Conservation (phyloP, 2,329 filamentous ascomycete species). For the Nigrospora osmanthi region DNA sequence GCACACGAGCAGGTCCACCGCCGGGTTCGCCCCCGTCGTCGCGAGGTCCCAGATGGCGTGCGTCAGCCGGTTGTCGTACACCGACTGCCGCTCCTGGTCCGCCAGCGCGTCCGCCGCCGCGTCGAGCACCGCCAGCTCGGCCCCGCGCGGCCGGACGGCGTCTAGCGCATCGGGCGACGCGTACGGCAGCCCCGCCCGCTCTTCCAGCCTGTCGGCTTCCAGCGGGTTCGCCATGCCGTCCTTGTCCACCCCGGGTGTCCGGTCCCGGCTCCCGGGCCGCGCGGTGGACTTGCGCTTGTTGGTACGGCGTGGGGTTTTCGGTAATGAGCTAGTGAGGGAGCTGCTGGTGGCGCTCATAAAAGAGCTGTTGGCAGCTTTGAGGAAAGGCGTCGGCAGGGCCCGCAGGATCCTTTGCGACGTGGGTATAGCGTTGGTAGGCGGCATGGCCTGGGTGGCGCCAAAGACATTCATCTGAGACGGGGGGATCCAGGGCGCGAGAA, state of each 20-base stretch:
- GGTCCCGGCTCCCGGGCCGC: slow-evolving; percentile 23
- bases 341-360: slow-evolving; percentile 91
- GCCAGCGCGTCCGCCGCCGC: slow-evolving; percentile 54
- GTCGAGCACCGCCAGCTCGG: slow-evolving; percentile 28
- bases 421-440: slow-evolving; percentile 79
- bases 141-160: slow-evolving; percentile 26
- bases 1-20: slow-evolving; percentile 86
- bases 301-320: slow-evolving; percentile 52
- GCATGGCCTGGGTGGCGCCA: slow-evolving; percentile 62
- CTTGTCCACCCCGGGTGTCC: slow-evolving; percentile 35
- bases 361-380: slow-evolving; percentile 90
- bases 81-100: slow-evolving; percentile 63
- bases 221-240: slow-evolving; percentile 31
- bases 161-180: slow-evolving; percentile 26
- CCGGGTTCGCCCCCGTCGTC: slow-evolving; percentile 85
- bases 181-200: slow-evolving; percentile 7
- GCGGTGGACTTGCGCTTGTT: slow-evolving; percentile 48
- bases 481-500: slow-evolving; percentile 94
- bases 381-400: slow-evolving; percentile 78
- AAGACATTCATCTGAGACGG: slow-evolving; percentile 85
- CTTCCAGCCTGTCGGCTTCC: background rate
- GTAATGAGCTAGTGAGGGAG: slow-evolving; percentile 71
- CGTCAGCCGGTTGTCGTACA: slow-evolving; percentile 79
- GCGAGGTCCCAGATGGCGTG: slow-evolving; percentile 92
- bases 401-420: slow-evolving; percentile 87